A percentile compares a stretch with the other conserved stretches of the same genome.
These are phyloP conservation scores for Aureobasidium subglaciale DNA, from an alignment of 2,329 filamentous ascomycete genomes.

Conservation along the genomic window DNA sequence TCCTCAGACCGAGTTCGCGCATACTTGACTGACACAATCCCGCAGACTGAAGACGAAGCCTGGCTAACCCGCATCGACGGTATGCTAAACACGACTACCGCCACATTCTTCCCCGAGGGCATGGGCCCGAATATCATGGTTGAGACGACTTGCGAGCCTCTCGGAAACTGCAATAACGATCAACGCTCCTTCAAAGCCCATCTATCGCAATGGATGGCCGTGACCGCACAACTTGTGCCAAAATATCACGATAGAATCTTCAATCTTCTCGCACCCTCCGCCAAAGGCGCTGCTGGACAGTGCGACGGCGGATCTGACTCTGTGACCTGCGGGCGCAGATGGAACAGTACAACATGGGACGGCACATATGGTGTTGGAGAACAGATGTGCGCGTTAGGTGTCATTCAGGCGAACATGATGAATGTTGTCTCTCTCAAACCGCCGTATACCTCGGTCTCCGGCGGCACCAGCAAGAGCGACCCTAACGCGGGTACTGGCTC, in stretches of 20 bases:
- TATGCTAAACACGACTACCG: constrained; percentile 13
- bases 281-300: constrained; percentile 45
- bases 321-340: constrained; percentile 33
- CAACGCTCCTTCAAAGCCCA: constrained; percentile 69
- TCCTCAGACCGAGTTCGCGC: too few relatives aligned
- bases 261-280: constrained; percentile 44
- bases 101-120: constrained; percentile 45
- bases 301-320: constrained; percentile 43
- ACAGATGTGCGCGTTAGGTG: constrained; percentile 47
- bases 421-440: constrained; percentile 27
- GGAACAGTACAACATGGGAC: constrained; percentile 36
- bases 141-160: constrained; percentile 61
- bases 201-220: constrained; percentile 45
- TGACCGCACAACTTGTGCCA: constrained; percentile 34
- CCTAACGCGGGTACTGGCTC: constrained; percentile 34
- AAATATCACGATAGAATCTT: constrained; percentile 34
- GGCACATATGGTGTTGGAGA: constrained; percentile 44
- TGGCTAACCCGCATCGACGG: constrained; percentile 24
- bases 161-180: constrained; percentile 58
- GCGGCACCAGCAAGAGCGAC: constrained; percentile 43
- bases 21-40: not conserved
- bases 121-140: constrained; percentile 51
- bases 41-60: constrained; percentile 12
- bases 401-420: constrained; percentile 38
- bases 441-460: constrained; percentile 40